A percentile compares a stretch with the other conserved stretches of the same genome.
Evolutionary conservation across 495 filamentous ascomycete genomes (phyloP).

Genomic region (Penicillium desertorum): DNA sequence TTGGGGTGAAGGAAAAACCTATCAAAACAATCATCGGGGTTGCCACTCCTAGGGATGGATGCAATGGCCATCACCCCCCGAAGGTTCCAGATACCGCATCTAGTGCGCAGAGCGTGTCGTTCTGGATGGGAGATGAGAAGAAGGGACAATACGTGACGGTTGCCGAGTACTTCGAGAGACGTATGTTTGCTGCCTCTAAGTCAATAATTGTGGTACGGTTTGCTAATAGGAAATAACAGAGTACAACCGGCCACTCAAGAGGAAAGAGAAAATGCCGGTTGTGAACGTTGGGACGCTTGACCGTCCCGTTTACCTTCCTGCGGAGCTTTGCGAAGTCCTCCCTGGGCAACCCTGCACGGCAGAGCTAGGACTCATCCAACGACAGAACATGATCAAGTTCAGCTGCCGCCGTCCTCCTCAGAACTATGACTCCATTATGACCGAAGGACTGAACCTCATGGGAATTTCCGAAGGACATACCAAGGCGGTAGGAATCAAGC

Average conservation of each 20-base stretch:
- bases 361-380: slow-evolving; percentile 52
- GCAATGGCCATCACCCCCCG: neutral
- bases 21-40: slow-evolving; percentile 15
- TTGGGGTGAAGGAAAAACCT: neutral
- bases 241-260: slow-evolving; percentile 2
- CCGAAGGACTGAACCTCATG: slow-evolving; percentile 48
- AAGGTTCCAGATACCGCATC: slow-evolving; percentile 3
- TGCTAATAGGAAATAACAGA: slow-evolving; percentile 11
- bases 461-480: slow-evolving; percentile 33
- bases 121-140: slow-evolving; percentile 12
- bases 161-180: slow-evolving; percentile 15
- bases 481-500: slow-evolving; percentile 3
- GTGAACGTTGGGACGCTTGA: slow-evolving; percentile 62
- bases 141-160: slow-evolving; percentile 14
- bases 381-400: slow-evolving; percentile 60
- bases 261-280: slow-evolving; percentile 42
- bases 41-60: slow-evolving; percentile 15
- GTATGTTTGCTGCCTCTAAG: slow-evolving; percentile 9
- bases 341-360: slow-evolving; percentile 54
- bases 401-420: slow-evolving; percentile 59
- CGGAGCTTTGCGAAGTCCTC: slow-evolving; percentile 59
- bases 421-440: slow-evolving; percentile 63
- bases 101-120: slow-evolving; percentile 15
- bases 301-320: slow-evolving; percentile 59
- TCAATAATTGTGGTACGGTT: neutral